Conservation (phyloP, 1,284 basidiomycete species). For the Wallemia hederae region DNA sequence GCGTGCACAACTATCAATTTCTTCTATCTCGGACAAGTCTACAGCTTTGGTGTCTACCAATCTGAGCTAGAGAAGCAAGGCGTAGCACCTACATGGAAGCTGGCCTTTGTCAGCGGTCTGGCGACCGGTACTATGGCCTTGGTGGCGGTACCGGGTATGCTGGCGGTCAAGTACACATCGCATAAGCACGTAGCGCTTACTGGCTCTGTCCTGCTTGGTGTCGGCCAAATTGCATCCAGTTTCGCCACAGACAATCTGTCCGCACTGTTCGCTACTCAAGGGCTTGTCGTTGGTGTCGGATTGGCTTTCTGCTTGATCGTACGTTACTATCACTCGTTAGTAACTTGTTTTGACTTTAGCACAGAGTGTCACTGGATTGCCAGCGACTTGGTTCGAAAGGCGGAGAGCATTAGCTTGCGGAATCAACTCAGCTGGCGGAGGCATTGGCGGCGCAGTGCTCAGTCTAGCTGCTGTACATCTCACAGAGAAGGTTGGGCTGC, state of each 20-base stretch:
- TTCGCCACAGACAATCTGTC: background rate
- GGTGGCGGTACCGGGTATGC: background rate
- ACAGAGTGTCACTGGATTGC: background rate
- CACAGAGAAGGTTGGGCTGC: background rate
- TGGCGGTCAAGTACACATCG: background rate
- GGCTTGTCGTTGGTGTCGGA: background rate
- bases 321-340: background rate
- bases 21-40: background rate
- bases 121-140: background rate
- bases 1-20: background rate
- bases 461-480: background rate
- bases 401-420: background rate
- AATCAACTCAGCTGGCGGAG: background rate
- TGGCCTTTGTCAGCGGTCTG: background rate
- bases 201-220: background rate
- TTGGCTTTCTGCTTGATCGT: background rate
- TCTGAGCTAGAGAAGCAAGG: background rate
- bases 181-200: background rate
- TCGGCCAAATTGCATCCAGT: background rate
- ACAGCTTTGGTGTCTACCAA: background rate
- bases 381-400: background rate
- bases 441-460: background rate
- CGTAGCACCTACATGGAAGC: background rate
- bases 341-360: background rate
- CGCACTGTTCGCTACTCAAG: background rate